Evolutionary conservation across 306 rosid species (phyloP).

Genomic region (Trifolium subterraneum): DNA sequence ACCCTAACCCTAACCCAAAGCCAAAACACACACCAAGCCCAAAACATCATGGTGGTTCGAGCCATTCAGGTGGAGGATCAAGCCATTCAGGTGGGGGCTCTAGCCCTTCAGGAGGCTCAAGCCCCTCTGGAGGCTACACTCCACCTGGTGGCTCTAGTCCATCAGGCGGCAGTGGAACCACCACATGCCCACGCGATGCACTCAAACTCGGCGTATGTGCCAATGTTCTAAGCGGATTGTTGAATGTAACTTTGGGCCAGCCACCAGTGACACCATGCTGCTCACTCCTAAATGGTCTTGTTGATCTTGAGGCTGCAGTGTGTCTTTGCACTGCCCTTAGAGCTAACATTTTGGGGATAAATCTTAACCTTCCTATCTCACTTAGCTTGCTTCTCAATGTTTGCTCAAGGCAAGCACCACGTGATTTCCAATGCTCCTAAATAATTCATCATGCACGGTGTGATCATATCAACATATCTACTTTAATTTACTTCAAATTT

Average conservation of each 20-base stretch:
- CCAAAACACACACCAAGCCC: conserved; percentile 43
- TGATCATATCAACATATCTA: neutral
- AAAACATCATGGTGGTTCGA: neutral
- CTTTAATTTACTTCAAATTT: neutral
- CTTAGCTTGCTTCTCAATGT: conserved; percentile 78
- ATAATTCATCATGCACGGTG: neutral
- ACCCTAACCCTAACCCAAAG: conserved; percentile 36
- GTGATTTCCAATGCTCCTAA: conserved; percentile 58
- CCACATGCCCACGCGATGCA: conserved; percentile 61
- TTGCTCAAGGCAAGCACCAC: conserved; percentile 56
- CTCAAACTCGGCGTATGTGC: conserved; percentile 74
- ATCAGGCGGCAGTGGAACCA: neutral
- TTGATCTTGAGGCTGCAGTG: conserved; percentile 69
- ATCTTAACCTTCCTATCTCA: conserved; percentile 65
- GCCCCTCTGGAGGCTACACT: conserved; percentile 5
- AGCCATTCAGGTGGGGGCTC: conserved; percentile 3
- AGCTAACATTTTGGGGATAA: conserved; percentile 70
- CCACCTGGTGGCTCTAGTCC: neutral
- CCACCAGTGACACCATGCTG: conserved; percentile 78
- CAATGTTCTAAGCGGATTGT: conserved; percentile 57
- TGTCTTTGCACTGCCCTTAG: conserved; percentile 85
- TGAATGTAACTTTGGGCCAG: conserved; percentile 56
- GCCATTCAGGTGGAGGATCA: conserved; percentile 13
- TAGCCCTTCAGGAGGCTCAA: neutral
- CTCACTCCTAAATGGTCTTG: conserved; percentile 68